Percentiles rank a stretch among this genome's conserved stretches.
Evolutionary conservation across 1,284 basidiomycete genomes (phyloP).

Genomic region (Heimioporus punctisporus): DNA sequence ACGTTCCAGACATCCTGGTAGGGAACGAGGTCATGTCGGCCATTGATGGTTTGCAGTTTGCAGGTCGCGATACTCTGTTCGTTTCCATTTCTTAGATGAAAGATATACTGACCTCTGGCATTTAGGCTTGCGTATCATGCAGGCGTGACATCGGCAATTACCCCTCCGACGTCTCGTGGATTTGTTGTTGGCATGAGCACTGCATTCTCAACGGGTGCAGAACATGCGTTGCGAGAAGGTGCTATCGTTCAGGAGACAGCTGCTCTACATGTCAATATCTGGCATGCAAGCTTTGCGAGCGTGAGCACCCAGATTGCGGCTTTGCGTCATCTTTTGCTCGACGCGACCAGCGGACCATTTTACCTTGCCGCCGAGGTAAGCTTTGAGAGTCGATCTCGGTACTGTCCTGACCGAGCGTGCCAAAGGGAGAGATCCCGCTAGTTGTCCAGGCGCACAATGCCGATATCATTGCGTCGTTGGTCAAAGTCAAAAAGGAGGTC

Average conservation of each 20-base stretch:
- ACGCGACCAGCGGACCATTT: constrained; percentile 52
- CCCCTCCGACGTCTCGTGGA: constrained; percentile 56
- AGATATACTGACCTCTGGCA: constrained; percentile 8
- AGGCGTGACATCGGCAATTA: constrained; percentile 68
- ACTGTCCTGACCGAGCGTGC: not conserved
- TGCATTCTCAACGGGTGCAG: constrained; percentile 64
- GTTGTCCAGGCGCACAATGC: constrained; percentile 63
- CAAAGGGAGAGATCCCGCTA: constrained; percentile 54
- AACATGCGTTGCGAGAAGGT: constrained; percentile 61
- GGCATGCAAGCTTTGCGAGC: constrained; percentile 43
- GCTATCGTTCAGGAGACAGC: constrained; percentile 73
- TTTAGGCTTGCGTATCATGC: constrained; percentile 62
- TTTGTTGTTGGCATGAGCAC: constrained; percentile 71
- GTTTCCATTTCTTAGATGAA: constrained; percentile 26
- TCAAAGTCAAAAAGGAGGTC: constrained; percentile 79
- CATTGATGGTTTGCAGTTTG: constrained; percentile 75
- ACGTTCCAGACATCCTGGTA: constrained; percentile 46
- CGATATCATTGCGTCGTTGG: constrained; percentile 80
- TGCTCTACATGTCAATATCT: constrained; percentile 73
- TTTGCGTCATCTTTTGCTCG: constrained; percentile 66
- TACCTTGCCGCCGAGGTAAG: constrained; percentile 43
- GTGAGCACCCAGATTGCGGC: constrained; percentile 68
- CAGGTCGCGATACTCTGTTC: constrained; percentile 70
- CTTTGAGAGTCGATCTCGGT: not conserved
- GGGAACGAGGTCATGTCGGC: constrained; percentile 64